Percentiles rank a stretch among this genome's conserved stretches.
These are phyloP conservation scores for Suillus cothurnatus DNA, from an alignment of 768 basidiomycete species.

Conservation along the genomic window DNA sequence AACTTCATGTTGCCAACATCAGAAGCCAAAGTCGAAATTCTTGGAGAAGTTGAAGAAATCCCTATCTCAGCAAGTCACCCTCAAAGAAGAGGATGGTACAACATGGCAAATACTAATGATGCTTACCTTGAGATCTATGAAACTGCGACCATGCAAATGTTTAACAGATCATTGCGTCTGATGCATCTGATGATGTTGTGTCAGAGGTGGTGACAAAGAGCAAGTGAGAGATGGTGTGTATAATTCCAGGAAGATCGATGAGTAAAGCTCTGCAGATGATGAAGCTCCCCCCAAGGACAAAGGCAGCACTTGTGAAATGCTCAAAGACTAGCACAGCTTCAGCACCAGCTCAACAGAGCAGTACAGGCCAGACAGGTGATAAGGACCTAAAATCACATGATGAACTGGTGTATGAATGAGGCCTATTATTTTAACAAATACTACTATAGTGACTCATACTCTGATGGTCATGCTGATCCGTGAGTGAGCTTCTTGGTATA, in stretches of 20 bases:
- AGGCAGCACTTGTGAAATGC: too few species aligned
- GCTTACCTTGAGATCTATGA: not conserved
- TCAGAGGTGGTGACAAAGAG: not conserved
- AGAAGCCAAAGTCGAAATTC: slow-evolving; percentile 8
- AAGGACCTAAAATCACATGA: too few species aligned
- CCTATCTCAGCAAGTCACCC: not conserved
- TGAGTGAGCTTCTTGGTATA: too few species aligned
- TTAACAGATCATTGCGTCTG: not conserved
- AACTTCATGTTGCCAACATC: slow-evolving; percentile 69
- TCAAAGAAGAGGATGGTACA: not conserved
- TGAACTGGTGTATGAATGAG: too few species aligned
- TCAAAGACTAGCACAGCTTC: too few species aligned
- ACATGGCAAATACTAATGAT: not conserved
- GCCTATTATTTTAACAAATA: too few species aligned
- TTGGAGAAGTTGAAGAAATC: not conserved
- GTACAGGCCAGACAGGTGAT: too few species aligned
- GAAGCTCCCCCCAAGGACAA: not conserved
- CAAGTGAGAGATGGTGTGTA: not conserved
- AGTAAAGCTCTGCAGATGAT: not conserved
- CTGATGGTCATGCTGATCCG: too few species aligned
- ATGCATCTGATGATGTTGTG: not conserved
- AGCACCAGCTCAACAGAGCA: too few species aligned
- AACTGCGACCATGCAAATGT: not conserved
- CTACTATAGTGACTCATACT: too few species aligned
- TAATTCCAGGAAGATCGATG: not conserved